phyloP scores from a whole-genome alignment of 2,329 filamentous ascomycete species.

The Cladosporium sphaerospermum region DNA sequence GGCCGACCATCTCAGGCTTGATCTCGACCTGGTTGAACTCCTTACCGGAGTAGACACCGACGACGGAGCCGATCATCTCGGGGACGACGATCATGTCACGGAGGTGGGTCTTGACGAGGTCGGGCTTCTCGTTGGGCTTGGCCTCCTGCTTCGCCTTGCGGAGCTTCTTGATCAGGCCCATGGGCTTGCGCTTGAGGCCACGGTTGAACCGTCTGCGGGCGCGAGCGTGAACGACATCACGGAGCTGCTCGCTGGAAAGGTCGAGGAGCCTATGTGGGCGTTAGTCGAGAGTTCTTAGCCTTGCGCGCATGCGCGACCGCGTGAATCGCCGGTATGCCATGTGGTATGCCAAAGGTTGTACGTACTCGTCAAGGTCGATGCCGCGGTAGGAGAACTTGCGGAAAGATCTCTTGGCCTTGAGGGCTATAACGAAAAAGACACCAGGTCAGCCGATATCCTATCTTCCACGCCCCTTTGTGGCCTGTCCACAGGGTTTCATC shows the following conservation, averaged over 20 bases:
- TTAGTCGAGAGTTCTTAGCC: slow-evolving; percentile 34
- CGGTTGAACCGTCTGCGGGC: slow-evolving; percentile 99
- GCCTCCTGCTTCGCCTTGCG: slow-evolving; percentile 99
- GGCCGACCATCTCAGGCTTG: slow-evolving; percentile 99
- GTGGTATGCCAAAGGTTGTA: slow-evolving; percentile 22
- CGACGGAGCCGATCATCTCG: slow-evolving; percentile 98
- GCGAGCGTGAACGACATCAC: slow-evolving; percentile 98
- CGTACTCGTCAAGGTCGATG: slow-evolving; percentile 98
- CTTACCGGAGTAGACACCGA: slow-evolving; percentile 99
- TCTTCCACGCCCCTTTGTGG: slow-evolving; percentile 36
- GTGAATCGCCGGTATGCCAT: background rate
- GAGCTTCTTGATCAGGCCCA: slow-evolving; percentile 99
- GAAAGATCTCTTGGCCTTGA: slow-evolving; percentile 99
- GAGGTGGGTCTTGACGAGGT: slow-evolving; percentile 98
- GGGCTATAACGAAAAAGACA: slow-evolving; percentile 52
- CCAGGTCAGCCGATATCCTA: slow-evolving; percentile 32
- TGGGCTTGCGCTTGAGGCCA: slow-evolving; percentile 98
- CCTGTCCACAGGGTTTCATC: slow-evolving; percentile 36
- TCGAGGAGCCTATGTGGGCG: slow-evolving; percentile 68
- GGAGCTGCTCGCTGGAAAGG: slow-evolving; percentile 96
- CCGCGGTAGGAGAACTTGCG: slow-evolving; percentile 99
- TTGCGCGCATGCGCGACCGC: slow-evolving; percentile 6
- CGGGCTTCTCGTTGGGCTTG: slow-evolving; percentile 99
- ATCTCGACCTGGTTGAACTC: slow-evolving; percentile 99
- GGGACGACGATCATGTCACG: slow-evolving; percentile 99